Conservation (phyloP, 2,329 filamentous ascomycete species). For the Colletotrichum sansevieriae region DNA sequence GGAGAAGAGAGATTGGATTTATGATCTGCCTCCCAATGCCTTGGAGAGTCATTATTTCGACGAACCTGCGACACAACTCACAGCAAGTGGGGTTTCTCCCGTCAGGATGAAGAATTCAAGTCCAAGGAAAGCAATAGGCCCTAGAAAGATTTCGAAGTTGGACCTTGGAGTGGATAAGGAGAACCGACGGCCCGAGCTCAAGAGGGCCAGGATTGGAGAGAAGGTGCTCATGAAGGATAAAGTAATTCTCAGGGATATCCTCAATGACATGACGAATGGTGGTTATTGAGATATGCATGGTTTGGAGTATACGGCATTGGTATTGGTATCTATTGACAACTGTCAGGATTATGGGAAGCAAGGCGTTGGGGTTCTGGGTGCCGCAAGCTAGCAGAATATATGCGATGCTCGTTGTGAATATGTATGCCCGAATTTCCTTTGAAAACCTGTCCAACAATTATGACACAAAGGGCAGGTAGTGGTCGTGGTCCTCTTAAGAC, state of each 20-base stretch:
- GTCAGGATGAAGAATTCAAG: constrained; percentile 21
- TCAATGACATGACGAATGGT: constrained; percentile 75
- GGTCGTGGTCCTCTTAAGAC: too few species aligned
- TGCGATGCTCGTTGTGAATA: not conserved
- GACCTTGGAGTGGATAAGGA: constrained; percentile 54
- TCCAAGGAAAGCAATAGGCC: constrained; percentile 13
- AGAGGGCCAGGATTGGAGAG: constrained; percentile 69
- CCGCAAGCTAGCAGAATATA: not conserved
- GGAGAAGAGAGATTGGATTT: constrained; percentile 82
- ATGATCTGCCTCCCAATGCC: constrained; percentile 76
- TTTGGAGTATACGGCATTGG: constrained; percentile 34
- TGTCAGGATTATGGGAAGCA: constrained; percentile 23
- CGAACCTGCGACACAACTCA: constrained; percentile 65
- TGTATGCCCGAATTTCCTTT: too few species aligned
- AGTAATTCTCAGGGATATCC: constrained; percentile 79
- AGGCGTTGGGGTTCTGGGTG: constrained; percentile 4
- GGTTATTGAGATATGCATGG: constrained; percentile 49
- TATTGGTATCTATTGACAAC: not conserved
- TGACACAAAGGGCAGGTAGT: too few species aligned
- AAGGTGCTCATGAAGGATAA: constrained; percentile 74
- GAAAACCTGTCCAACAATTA: not conserved
- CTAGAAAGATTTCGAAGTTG: constrained; percentile 33
- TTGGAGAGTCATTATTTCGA: constrained; percentile 78
- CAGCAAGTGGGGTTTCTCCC: constrained; percentile 46
- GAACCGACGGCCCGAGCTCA: constrained; percentile 64